Evolutionary conservation across 768 basidiomycete species (phyloP).

Genomic region (Tremella fuciformis): DNA sequence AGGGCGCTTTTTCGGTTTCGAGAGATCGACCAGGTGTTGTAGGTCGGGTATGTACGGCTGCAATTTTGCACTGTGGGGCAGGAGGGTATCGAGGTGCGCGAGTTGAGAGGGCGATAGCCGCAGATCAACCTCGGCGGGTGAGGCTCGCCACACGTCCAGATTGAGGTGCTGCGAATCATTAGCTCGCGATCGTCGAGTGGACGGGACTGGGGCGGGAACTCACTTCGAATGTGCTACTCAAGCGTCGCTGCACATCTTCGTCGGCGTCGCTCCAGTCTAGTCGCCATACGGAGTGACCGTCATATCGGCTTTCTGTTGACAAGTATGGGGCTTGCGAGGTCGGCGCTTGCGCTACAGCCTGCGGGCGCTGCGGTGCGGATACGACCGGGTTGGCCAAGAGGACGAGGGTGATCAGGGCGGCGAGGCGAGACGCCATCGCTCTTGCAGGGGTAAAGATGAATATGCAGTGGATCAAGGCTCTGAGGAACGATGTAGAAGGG

Average conservation of each 20-base stretch:
- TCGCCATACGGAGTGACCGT: slow-evolving; percentile 38
- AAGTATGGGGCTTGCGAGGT: not conserved
- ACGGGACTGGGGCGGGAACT: slow-evolving; percentile 10
- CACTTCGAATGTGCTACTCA: slow-evolving; percentile 28
- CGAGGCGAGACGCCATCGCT: not conserved
- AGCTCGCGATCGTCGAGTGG: not conserved
- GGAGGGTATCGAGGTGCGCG: slow-evolving; percentile 6
- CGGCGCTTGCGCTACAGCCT: not conserved
- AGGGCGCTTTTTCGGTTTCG: slow-evolving; percentile 2
- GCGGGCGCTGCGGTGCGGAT: not conserved
- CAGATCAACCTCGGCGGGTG: slow-evolving; percentile 36
- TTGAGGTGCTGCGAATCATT: slow-evolving; percentile 25
- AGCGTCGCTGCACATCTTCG: slow-evolving; percentile 2
- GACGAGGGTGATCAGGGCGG: not conserved
- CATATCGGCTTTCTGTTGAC: slow-evolving; percentile 17
- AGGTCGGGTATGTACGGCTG: slow-evolving; percentile 28
- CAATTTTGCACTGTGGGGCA: slow-evolving; percentile 16
- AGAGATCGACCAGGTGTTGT: slow-evolving; percentile 29
- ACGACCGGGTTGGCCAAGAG: slow-evolving; percentile 2
- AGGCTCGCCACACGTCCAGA: slow-evolving; percentile 47
- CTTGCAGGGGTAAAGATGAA: not conserved
- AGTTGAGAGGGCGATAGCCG: slow-evolving; percentile 18
- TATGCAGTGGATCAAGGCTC: no score
- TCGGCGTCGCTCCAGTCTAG: slow-evolving; percentile 20
- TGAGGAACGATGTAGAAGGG: no score